These are phyloP conservation scores for Porphyrellus cyaneotinctus DNA, from an alignment of 768 basidiomycete genomes.

Conservation along the genomic window DNA sequence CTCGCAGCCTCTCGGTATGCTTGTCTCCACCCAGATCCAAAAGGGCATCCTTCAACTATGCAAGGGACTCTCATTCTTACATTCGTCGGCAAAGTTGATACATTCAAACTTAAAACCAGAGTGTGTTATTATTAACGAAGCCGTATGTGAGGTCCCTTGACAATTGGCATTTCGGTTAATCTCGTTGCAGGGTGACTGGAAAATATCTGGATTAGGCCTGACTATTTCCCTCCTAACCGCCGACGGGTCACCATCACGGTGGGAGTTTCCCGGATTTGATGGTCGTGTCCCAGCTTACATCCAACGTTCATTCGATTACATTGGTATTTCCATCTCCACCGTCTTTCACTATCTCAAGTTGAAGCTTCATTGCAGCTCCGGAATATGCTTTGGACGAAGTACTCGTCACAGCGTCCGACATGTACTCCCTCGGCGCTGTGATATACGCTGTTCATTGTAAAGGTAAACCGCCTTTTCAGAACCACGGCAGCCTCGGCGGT, in stretches of 20 bases:
- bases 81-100: constrained; percentile 86
- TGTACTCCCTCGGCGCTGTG: constrained; percentile 89
- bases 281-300: constrained; percentile 72
- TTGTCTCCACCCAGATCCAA: constrained; percentile 60
- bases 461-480: constrained; percentile 82
- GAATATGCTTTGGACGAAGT: constrained; percentile 93
- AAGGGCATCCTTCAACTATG: constrained; percentile 93
- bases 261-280: constrained; percentile 91
- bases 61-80: constrained; percentile 87
- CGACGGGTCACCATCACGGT: constrained; percentile 71
- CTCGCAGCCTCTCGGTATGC: neutral
- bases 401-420: constrained; percentile 82
- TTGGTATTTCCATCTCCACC: constrained; percentile 49
- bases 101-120: constrained; percentile 90
- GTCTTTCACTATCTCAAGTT: neutral
- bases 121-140: constrained; percentile 82
- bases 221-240: constrained; percentile 71
- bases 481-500: constrained; percentile 67
- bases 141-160: constrained; percentile 47
- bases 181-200: constrained; percentile 91
- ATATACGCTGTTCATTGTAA: constrained; percentile 91
- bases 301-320: constrained; percentile 92
- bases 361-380: constrained; percentile 55
- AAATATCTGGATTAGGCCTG: constrained; percentile 84
- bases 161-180: neutral